Conservation (phyloP, 73 alveolate species). For the Uronychia setigera region DNA sequence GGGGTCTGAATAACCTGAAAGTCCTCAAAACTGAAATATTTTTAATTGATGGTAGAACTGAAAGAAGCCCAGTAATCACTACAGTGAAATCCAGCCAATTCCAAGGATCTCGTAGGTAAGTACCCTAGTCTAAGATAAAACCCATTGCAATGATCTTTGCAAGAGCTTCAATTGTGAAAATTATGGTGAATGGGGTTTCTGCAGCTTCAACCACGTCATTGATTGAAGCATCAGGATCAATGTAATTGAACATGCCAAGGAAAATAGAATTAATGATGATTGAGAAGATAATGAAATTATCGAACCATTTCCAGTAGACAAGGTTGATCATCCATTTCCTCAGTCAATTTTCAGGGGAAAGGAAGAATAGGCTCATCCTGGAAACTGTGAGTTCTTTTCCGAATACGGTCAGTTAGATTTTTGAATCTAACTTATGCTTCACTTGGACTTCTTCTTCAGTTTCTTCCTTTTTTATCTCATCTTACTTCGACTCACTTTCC, state of each 20-base stretch:
- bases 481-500: too few relatives aligned
- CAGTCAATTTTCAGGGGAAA: too few relatives aligned
- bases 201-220: not conserved
- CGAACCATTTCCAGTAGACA: not conserved
- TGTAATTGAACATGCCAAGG: not conserved
- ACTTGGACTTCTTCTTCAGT: too few relatives aligned
- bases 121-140: conserved; percentile 21
- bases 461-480: too few relatives aligned
- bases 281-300: not conserved
- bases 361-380: too few relatives aligned
- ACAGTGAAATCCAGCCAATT: conserved; percentile 71
- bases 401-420: too few relatives aligned
- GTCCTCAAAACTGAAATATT: conserved; percentile 50
- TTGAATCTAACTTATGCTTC: too few relatives aligned
- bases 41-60: conserved; percentile 19
- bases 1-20: conserved; percentile 49
- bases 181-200: conserved; percentile 24
- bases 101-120: conserved; percentile 74
- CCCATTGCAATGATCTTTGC: conserved; percentile 62
- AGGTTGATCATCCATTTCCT: too few relatives aligned
- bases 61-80: conserved; percentile 49
- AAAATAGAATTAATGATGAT: not conserved
- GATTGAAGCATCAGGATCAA: not conserved
- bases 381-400: too few relatives aligned
- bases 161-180: conserved; percentile 24